phyloP scores from a whole-genome alignment of 768 basidiomycete species.

The Lactifluus pinguis region DNA sequence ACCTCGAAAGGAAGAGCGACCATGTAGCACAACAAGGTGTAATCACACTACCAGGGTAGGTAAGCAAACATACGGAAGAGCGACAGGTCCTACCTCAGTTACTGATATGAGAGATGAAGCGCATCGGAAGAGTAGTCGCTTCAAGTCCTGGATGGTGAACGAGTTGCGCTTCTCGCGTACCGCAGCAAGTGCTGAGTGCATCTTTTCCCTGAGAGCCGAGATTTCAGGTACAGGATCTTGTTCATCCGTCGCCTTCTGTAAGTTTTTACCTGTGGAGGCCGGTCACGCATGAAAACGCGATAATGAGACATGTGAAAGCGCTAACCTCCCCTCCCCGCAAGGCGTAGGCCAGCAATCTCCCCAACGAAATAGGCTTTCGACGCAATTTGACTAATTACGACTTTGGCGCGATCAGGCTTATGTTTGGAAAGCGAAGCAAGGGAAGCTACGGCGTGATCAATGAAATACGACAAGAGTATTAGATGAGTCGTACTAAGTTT shows the following conservation, averaged over 20 bases:
- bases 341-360: slow-evolving; percentile 71
- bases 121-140: slow-evolving; percentile 78
- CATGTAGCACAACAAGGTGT: slow-evolving; percentile 77
- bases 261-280: slow-evolving; percentile 37
- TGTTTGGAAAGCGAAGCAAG: slow-evolving; percentile 47
- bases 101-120: slow-evolving; percentile 71
- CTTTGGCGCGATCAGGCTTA: slow-evolving; percentile 75
- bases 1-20: slow-evolving; percentile 84
- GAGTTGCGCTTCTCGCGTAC: slow-evolving; percentile 63
- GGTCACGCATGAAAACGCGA: background rate
- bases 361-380: slow-evolving; percentile 87
- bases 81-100: slow-evolving; percentile 38
- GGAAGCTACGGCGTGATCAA: slow-evolving; percentile 34
- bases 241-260: slow-evolving; percentile 55
- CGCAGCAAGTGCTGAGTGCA: slow-evolving; percentile 56
- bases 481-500: slow-evolving; percentile 51
- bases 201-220: slow-evolving; percentile 52
- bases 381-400: slow-evolving; percentile 76
- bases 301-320: background rate
- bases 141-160: slow-evolving; percentile 75
- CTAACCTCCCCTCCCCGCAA: slow-evolving; percentile 59
- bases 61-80: background rate
- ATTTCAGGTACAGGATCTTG: slow-evolving; percentile 54
- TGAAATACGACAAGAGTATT: background rate
- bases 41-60: slow-evolving; percentile 52